Base-by-base conservation (phyloP, 1,139 yeast genomes). In the Candida tunisiensis region DNA sequence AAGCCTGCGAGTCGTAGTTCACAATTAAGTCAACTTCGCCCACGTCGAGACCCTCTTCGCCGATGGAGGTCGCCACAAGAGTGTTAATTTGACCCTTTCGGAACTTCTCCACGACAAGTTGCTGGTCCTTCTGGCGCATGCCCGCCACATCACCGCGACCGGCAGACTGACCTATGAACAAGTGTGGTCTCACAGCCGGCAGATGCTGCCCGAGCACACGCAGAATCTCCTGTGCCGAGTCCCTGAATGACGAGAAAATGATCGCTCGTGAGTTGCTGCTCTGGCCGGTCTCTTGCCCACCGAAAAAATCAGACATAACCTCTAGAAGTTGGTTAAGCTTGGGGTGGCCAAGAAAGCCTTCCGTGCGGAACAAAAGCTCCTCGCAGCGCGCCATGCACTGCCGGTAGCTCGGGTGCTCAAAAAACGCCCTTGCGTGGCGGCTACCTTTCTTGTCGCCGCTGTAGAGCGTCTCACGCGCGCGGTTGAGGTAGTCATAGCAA, bases 31-130 rank as follows among this genome's bases (percentile, higher is more conserved):
- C 98, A 28, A 91, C 98, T 45, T 91, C 96, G 18, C 98, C 44
- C 38, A 91, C 91, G 58, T 91, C 98, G 35, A 91, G 62, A 28
- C 99, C 99, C 59, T 91, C 99, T 49, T 91, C 99, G 25, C 96
- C 99, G 45, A 91, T 88, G 0, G 95, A 83, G 0, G 99, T 91
- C 5, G 96, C 95, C 3, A 91, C 93, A 16, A 91, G 56, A 6
- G 80, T 71, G 44, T 88, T 91, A 42, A 67, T 68, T 1, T 51
- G 57, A 5, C 93, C 94, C 1, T 51, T 40, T 39, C 75, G 78
- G 51, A 91, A 88, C 34, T 72, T 63, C 20, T 62, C 62, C 24
- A 91, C 75, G 8, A 80, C 64, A 33, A 74, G 73, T 25, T 51
- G 55, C 31, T 58, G 64, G 24, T 47, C 50, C 34, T 58, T 57